Percentiles rank a stretch among this genome's conserved stretches.
Conservation (phyloP, 805 yeast genomes). For the Metahyphopichia silvanorum region DNA sequence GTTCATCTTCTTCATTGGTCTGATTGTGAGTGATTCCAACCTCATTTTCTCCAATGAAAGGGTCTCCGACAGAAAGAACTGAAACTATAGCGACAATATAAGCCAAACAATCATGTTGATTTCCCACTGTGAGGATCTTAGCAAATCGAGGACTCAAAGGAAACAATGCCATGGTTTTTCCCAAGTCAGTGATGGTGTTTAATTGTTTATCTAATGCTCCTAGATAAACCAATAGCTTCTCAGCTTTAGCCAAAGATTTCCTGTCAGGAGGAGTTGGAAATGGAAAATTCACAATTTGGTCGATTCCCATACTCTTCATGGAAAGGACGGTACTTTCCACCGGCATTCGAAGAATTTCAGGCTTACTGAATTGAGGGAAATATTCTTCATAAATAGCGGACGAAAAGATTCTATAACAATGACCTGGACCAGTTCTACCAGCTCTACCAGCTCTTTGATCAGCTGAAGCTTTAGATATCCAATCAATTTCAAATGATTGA, state of each 20-base stretch:
- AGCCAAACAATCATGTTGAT: slow-evolving; percentile 81
- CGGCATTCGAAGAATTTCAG: slow-evolving; percentile 94
- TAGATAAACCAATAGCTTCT: slow-evolving; percentile 59
- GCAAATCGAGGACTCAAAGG: slow-evolving; percentile 94
- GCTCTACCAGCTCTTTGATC: slow-evolving; percentile 97
- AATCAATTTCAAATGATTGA: slow-evolving; percentile 85
- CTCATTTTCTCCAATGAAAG: slow-evolving; percentile 74
- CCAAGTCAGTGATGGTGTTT: slow-evolving; percentile 67
- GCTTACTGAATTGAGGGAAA: slow-evolving; percentile 76
- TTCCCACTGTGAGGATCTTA: slow-evolving; percentile 82
- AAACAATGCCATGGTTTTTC: slow-evolving; percentile 82
- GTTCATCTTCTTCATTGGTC: slow-evolving; percentile 35
- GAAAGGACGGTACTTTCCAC: slow-evolving; percentile 92
- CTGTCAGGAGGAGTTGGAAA: slow-evolving; percentile 92
- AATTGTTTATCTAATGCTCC: slow-evolving; percentile 69
- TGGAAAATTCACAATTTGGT: slow-evolving; percentile 86
- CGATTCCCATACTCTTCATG: slow-evolving; percentile 97
- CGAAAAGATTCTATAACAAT: slow-evolving; percentile 86
- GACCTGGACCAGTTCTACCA: slow-evolving; percentile 99
- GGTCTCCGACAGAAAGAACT: slow-evolving; percentile 91
- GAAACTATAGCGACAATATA: slow-evolving; percentile 91
- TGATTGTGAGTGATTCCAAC: slow-evolving; percentile 48
- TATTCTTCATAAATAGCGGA: slow-evolving; percentile 91
- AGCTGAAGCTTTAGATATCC: slow-evolving; percentile 95
- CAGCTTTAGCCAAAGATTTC: slow-evolving; percentile 57